A percentile compares a stretch with the other conserved stretches of the same genome.
Evolutionary conservation across 352 stramenopile genomes (phyloP).

Genomic region (Phytopythium helicoides): DNA sequence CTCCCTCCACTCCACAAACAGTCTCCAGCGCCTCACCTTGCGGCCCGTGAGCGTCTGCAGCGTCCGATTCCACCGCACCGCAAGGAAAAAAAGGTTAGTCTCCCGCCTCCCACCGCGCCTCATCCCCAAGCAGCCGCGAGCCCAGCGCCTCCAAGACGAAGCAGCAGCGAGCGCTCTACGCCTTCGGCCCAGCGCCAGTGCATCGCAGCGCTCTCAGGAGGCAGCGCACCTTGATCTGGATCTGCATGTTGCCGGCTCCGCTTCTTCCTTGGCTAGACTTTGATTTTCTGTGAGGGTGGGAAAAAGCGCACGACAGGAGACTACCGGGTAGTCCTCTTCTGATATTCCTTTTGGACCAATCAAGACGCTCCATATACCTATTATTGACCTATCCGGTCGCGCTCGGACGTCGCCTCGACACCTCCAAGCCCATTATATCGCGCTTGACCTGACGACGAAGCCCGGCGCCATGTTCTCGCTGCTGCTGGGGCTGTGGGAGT

Average conservation of each 20-base stretch:
- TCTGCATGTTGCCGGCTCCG: slow-evolving; percentile 60
- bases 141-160: no score
- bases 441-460: no score
- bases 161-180: not conserved
- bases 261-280: not conserved
- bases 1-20: not conserved
- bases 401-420: no score
- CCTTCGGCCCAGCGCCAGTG: not conserved
- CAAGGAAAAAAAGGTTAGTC: no score
- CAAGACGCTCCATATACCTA: no score
- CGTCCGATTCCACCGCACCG: no score
- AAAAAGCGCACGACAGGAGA: no score
- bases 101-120: no score
- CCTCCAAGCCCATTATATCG: no score
- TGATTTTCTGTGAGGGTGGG: slow-evolving; percentile 2
- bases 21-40: slow-evolving; percentile 35
- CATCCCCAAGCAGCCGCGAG: no score
- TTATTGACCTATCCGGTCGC: no score
- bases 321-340: not conserved
- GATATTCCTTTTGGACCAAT: not conserved
- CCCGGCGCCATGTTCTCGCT: slow-evolving; percentile 77
- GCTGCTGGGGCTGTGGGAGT: slow-evolving; percentile 75
- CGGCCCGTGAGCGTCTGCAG: slow-evolving; percentile 80
- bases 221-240: slow-evolving; percentile 74
- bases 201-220: no score